Evolutionary conservation across 768 basidiomycete genomes (phyloP).

Genomic region (Hericium erinaceus): DNA sequence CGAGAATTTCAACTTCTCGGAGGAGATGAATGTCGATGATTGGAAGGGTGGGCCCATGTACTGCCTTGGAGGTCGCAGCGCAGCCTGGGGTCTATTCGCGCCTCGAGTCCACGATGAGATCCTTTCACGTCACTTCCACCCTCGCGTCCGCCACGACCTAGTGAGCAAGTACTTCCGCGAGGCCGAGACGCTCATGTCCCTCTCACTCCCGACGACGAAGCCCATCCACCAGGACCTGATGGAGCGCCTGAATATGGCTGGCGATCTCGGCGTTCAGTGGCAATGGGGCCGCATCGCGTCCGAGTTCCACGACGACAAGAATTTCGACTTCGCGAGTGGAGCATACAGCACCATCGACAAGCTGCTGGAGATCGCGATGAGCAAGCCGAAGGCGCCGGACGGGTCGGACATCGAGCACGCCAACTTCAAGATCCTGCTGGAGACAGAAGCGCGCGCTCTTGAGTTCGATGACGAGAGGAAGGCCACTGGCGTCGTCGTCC

Average conservation of each 20-base stretch:
- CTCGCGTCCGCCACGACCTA: too few relatives aligned
- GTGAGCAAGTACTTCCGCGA: too few relatives aligned
- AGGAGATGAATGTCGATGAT: constrained; percentile 2
- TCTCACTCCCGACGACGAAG: too few relatives aligned
- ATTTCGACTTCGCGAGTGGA: constrained; percentile 20
- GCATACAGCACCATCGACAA: constrained; percentile 21
- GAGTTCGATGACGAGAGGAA: too few relatives aligned
- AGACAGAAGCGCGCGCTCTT: too few relatives aligned
- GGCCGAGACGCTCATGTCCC: too few relatives aligned
- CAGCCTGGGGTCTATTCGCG: constrained; percentile 16
- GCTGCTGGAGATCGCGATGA: constrained; percentile 21
- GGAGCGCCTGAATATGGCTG: too few relatives aligned
- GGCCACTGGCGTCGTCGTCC: too few relatives aligned
- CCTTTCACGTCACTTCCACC: not conserved
- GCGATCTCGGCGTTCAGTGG: too few relatives aligned
- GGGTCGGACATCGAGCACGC: not conserved
- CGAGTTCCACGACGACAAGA: constrained; percentile 10
- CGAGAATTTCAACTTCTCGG: not conserved
- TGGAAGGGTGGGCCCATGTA: constrained; percentile 19
- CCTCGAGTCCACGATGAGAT: constrained; percentile 13
- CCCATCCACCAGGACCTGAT: too few relatives aligned
- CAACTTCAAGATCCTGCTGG: constrained; percentile 16
- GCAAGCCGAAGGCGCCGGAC: constrained; percentile 6
- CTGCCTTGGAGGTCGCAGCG: constrained; percentile 17
- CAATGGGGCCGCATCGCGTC: too few relatives aligned